Evolutionary conservation across 1,284 basidiomycete species (phyloP).

Genomic region (Sporisorium graminicola): DNA sequence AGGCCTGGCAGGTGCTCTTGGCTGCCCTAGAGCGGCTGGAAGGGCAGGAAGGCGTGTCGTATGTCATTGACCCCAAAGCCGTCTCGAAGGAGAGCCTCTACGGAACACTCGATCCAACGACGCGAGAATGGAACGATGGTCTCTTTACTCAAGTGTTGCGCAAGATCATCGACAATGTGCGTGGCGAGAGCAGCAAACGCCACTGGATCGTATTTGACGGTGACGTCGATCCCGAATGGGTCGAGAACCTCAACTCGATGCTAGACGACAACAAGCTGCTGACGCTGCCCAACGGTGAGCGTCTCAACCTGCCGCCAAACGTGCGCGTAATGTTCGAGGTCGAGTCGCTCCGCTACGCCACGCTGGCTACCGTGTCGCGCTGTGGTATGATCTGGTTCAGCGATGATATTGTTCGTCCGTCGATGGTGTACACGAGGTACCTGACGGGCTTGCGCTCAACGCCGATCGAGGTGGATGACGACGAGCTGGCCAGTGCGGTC

Average conservation of each 20-base stretch:
- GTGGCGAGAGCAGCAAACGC: constrained; percentile 94
- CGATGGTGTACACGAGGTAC: constrained; percentile 93
- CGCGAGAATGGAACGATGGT: constrained; percentile 99
- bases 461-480: constrained; percentile 90
- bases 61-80: constrained; percentile 99
- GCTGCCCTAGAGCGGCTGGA: constrained; percentile 91
- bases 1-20: constrained; percentile 94
- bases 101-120: constrained; percentile 95
- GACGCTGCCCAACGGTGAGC: constrained; percentile 97
- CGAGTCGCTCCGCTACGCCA: constrained; percentile 96
- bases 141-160: constrained; percentile 97
- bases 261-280: constrained; percentile 98
- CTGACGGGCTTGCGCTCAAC: constrained; percentile 81
- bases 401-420: constrained; percentile 89
- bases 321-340: constrained; percentile 99
- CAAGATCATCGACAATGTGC: constrained; percentile 98
- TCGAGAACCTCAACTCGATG: constrained; percentile 95
- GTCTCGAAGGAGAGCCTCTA: constrained; percentile 99
- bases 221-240: constrained; percentile 99
- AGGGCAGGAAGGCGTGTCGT: constrained; percentile 89
- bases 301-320: constrained; percentile 94
- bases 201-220: constrained; percentile 99
- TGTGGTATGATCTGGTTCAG: constrained; percentile 99
- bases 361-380: constrained; percentile 97
- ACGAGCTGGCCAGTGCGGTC: constrained; percentile 73